These are phyloP conservation scores for Thoreauomyces humboldtii DNA, from an alignment of 192 early-diverging fungal species.

Conservation along the genomic window DNA sequence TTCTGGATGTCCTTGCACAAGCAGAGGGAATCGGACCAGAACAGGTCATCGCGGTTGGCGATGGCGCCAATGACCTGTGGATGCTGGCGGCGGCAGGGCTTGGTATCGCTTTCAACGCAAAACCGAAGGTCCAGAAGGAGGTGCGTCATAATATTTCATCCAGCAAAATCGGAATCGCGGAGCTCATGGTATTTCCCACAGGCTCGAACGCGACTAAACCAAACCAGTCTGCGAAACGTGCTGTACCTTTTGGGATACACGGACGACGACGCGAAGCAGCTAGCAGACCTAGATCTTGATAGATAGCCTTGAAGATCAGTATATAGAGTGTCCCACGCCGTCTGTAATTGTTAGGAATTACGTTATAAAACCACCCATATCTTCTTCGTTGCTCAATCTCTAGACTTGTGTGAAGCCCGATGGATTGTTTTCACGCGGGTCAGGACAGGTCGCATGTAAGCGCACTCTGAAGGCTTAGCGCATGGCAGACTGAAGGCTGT, in stretches of 20 bases:
- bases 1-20: conserved; percentile 94
- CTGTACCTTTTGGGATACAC: conserved; percentile 84
- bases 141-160: background rate
- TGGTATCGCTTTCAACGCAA: conserved; percentile 97
- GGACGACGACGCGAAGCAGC: conserved; percentile 30
- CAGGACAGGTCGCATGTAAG: too few relatives aligned
- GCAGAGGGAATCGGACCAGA: conserved; percentile 80
- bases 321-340: too few relatives aligned
- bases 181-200: conserved; percentile 24
- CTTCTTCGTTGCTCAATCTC: too few relatives aligned
- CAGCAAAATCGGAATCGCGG: background rate
- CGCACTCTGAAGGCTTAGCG: too few relatives aligned
- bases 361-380: too few relatives aligned
- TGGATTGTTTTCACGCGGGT: too few relatives aligned
- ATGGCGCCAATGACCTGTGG: conserved; percentile 95
- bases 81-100: conserved; percentile 93
- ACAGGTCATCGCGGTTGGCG: conserved; percentile 96
- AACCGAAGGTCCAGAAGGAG: conserved; percentile 92
- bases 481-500: too few relatives aligned
- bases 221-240: conserved; percentile 86
- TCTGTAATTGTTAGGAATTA: too few relatives aligned
- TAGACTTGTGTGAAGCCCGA: too few relatives aligned
- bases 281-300: conserved; percentile 11
- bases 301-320: too few relatives aligned
- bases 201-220: conserved; percentile 87